phyloP scores from a whole-genome alignment of 202 grass and related monocot species.

The Hordeum pubiflorum region DNA sequence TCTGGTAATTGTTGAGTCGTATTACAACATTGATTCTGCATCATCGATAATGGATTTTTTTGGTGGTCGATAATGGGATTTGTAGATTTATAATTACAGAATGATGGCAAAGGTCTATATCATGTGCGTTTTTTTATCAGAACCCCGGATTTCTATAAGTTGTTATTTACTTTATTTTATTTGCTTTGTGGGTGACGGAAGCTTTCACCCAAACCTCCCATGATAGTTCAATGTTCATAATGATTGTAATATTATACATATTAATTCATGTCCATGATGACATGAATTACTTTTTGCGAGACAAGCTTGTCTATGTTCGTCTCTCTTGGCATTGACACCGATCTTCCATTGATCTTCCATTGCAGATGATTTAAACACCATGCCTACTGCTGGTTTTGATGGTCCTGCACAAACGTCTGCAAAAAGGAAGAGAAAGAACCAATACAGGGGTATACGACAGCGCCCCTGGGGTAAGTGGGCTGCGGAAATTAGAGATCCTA shows the following conservation, averaged over 20 bases:
- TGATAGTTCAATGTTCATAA: background rate
- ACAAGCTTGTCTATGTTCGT: background rate
- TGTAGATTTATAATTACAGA: background rate
- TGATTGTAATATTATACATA: background rate
- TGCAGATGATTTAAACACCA: conserved; percentile 44
- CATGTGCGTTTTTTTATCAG: background rate
- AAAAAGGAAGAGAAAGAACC: conserved; percentile 88
- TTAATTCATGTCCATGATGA: background rate
- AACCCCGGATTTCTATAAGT: background rate
- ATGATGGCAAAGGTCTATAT: background rate
- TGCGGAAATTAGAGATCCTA: conserved; percentile 94
- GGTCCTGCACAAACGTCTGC: conserved; percentile 33
- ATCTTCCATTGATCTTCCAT: conserved; percentile 18
- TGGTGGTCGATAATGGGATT: background rate
- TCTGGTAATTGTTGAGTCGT: background rate
- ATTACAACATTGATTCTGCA: background rate
- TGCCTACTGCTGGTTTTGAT: conserved; percentile 35
- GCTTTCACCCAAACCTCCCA: background rate
- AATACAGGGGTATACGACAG: conserved; percentile 81
- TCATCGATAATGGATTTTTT: background rate
- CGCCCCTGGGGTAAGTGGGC: conserved; percentile 99
- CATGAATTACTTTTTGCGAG: background rate
- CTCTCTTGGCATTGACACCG: background rate
- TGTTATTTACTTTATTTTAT: background rate
- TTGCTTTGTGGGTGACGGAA: background rate